Conservation (phyloP, 106 monocot species). For the Ottelia alismoides region DNA sequence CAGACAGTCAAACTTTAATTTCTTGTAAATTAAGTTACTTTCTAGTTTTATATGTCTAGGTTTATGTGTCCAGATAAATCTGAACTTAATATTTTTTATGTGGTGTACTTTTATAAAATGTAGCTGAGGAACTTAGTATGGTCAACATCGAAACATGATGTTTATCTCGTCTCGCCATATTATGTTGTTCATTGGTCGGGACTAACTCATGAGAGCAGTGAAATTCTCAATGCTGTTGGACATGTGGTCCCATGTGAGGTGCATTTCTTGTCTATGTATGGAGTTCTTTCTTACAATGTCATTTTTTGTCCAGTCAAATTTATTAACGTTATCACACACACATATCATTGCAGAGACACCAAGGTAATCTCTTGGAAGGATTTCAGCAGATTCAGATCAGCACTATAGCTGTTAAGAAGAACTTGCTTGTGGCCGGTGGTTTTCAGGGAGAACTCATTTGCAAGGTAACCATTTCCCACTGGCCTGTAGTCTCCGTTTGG, state of each 20-base stretch:
- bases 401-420: constrained; percentile 32
- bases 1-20: too few relatives aligned
- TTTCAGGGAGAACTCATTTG: constrained; percentile 62
- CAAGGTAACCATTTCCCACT: too few relatives aligned
- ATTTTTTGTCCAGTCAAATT: too few relatives aligned
- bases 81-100: too few relatives aligned
- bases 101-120: too few relatives aligned
- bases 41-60: too few relatives aligned
- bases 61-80: too few relatives aligned
- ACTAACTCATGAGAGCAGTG: constrained; percentile 1
- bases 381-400: constrained; percentile 34
- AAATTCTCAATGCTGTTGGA: constrained; percentile 22
- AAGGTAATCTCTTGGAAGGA: constrained; percentile 24
- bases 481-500: too few relatives aligned
- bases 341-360: constrained; percentile 32
- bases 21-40: too few relatives aligned
- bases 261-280: not conserved
- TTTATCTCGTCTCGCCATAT: constrained; percentile 24
- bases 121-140: constrained; percentile 28
- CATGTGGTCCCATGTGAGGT: constrained; percentile 35
- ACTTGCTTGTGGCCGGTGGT: constrained; percentile 48
- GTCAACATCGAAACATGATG: constrained; percentile 14
- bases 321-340: too few relatives aligned
- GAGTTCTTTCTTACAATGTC: not conserved
- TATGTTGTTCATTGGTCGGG: constrained; percentile 34